Percentiles rank a stretch among this genome's conserved stretches.
phyloP scores from a whole-genome alignment of 768 basidiomycete species.

The Clavaria fumosa region DNA sequence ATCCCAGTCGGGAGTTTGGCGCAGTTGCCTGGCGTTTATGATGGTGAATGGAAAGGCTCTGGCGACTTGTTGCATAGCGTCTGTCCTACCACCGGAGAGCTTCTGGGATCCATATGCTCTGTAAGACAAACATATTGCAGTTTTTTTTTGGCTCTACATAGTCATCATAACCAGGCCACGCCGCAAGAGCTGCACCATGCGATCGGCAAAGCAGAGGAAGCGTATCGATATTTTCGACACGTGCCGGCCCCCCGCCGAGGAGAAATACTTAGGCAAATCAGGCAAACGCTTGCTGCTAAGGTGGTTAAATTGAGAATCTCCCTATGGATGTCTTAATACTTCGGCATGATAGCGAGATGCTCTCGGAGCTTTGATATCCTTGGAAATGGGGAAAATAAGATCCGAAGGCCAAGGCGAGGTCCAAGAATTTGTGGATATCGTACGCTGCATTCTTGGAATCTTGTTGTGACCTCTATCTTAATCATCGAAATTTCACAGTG shows the following conservation, averaged over 20 bases:
- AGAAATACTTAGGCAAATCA: slow-evolving; percentile 76
- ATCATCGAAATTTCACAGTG: slow-evolving; percentile 37
- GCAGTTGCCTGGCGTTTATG: slow-evolving; percentile 62
- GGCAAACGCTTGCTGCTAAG: slow-evolving; percentile 68
- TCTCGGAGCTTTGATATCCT: slow-evolving; percentile 68
- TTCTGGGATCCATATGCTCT: slow-evolving; percentile 57
- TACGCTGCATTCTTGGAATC: slow-evolving; percentile 24
- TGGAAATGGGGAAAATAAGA: slow-evolving; percentile 86
- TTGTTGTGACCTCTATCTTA: no score
- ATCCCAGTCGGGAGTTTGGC: slow-evolving; percentile 39
- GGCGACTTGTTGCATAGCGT: slow-evolving; percentile 55
- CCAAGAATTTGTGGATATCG: slow-evolving; percentile 89
- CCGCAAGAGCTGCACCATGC: slow-evolving; percentile 57
- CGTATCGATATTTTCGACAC: slow-evolving; percentile 50
- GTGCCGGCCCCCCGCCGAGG: slow-evolving; percentile 82
- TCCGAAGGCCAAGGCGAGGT: slow-evolving; percentile 89
- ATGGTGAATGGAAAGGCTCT: slow-evolving; percentile 67
- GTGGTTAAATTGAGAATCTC: slow-evolving; percentile 19
- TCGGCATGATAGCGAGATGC: slow-evolving; percentile 41
- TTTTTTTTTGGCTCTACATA: slow-evolving; percentile 1
- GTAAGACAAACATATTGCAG: slow-evolving; percentile 25
- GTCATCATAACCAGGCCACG: slow-evolving; percentile 33
- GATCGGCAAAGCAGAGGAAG: slow-evolving; percentile 57
- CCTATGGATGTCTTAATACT: slow-evolving; percentile 8
- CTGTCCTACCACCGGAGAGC: slow-evolving; percentile 82